phyloP scores from a whole-genome alignment of 73 alveolate species.

The Paramecium tetraurelia region DNA sequence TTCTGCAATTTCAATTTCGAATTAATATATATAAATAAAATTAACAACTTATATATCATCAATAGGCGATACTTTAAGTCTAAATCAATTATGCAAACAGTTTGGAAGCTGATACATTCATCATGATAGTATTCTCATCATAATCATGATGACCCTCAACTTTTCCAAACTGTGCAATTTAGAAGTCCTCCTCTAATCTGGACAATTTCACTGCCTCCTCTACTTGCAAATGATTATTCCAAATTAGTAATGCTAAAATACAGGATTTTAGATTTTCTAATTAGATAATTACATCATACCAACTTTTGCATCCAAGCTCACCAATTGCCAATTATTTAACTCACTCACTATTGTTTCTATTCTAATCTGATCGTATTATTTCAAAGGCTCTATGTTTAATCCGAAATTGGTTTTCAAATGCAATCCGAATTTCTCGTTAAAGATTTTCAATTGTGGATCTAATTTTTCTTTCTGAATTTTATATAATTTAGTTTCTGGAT shows the following conservation, averaged over 20 bases:
- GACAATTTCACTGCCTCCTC: conserved; percentile 48
- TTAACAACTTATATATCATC: not conserved
- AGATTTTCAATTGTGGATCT: conserved; percentile 15
- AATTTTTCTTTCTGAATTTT: conserved; percentile 24
- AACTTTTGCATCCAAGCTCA: conserved; percentile 26
- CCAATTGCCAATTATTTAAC: conserved; percentile 55
- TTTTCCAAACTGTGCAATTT: conserved; percentile 50
- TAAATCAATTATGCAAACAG: conserved; percentile 38
- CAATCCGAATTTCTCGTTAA: conserved; percentile 13
- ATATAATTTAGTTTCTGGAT: conserved; percentile 18
- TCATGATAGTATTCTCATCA: conserved; percentile 48
- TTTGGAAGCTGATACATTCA: conserved; percentile 44
- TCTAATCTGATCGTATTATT: not conserved
- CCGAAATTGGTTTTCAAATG: conserved; percentile 35
- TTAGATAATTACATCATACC: not conserved
- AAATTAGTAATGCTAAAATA: conserved; percentile 8
- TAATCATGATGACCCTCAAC: conserved; percentile 62
- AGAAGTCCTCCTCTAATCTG: conserved; percentile 56
- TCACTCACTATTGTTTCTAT: not conserved
- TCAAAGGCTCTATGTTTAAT: not conserved
- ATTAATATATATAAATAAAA: not conserved
- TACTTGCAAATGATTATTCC: not conserved
- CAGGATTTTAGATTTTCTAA: conserved; percentile 57
- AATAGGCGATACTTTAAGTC: not conserved
- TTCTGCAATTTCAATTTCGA: not conserved